Base-by-base conservation (phyloP, 2,329 filamentous ascomycete genomes). In the Aureobasidium musti region DNA sequence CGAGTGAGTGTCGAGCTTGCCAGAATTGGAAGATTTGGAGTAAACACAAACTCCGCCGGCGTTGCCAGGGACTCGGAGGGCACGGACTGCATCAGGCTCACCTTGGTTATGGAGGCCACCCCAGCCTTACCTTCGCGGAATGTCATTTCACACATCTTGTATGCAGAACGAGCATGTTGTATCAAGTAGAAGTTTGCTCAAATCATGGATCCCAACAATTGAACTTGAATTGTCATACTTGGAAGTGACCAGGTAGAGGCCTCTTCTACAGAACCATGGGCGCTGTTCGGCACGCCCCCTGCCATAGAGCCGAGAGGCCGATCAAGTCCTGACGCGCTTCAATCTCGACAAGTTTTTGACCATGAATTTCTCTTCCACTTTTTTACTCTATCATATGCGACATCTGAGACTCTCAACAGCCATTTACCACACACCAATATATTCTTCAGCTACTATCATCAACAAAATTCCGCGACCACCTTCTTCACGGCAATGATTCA, bases 401-500 rank as follows among this genome's bases (percentile, higher is more conserved):
- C 43, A 45, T 53, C 41, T 28, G 35, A 6, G 41, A 35, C 21
- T 56, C 53, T 53, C 26, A 56, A n/a, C 28, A 35, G 11, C 37
- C 37, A 17, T 17, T 28, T 28, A 28, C 19, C 30, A 41, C 21
- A 33, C 14, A 23, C 14, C 26, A 33, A 17, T 5, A 21, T 10
- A 43, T 17, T 13, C 30, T 10, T 37, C 30, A 41, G 13, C 3
- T 26, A 19, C 10, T 30, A 49, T 13, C 23, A 35, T 17, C 59
- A 50, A 30, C 47, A 50, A 50, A 2, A 52, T 47, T 47, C 35
- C 14, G 14, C 47, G 37, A 37, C 30, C 28, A n/a, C 61, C 23
- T 10, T 26, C 39, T 65, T 35, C 41, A 39, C 49, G 67, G 68
- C 65, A 59, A 69, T 69, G 68, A 63, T 66, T 67, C 67, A 35